phyloP scores from a whole-genome alignment of 108 stramenopile species.

The Skeletonema tropicum region DNA sequence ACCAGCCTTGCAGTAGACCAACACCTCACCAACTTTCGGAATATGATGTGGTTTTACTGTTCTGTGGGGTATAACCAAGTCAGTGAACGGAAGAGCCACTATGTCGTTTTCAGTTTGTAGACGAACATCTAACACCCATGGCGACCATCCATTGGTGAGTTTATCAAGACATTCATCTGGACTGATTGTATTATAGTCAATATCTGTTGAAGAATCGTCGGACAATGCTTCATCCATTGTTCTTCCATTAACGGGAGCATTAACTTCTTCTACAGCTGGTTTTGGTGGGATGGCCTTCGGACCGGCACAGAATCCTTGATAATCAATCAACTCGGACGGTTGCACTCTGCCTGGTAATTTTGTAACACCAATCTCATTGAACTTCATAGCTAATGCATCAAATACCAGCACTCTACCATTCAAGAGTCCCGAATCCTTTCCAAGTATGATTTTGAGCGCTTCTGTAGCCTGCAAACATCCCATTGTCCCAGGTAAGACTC shows the following conservation, averaged over 20 bases:
- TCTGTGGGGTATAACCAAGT: slow-evolving; percentile 83
- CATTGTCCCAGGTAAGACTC: slow-evolving; percentile 93
- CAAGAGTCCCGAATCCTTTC: slow-evolving; percentile 60
- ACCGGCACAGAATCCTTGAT: slow-evolving; percentile 87
- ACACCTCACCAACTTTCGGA: slow-evolving; percentile 77
- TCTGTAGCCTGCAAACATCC: slow-evolving; percentile 96
- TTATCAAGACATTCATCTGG: slow-evolving; percentile 75
- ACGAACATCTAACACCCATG: slow-evolving; percentile 93
- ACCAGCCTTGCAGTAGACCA: slow-evolving; percentile 94
- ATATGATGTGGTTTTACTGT: slow-evolving; percentile 70
- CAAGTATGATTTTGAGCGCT: slow-evolving; percentile 85
- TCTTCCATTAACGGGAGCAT: slow-evolving; percentile 47
- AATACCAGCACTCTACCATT: slow-evolving; percentile 81
- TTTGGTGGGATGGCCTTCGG: slow-evolving; percentile 46
- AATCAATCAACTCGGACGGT: slow-evolving; percentile 78
- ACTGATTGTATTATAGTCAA: slow-evolving; percentile 65
- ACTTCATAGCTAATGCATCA: slow-evolving; percentile 87
- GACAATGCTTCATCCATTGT: slow-evolving; percentile 83
- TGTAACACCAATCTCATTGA: slow-evolving; percentile 68
- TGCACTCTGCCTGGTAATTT: slow-evolving; percentile 46
- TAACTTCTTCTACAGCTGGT: background rate
- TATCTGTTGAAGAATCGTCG: slow-evolving; percentile 16
- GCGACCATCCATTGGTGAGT: slow-evolving; percentile 86
- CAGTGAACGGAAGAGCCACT: slow-evolving; percentile 91
- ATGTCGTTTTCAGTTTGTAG: slow-evolving; percentile 91